Evolutionary conservation across 2,329 filamentous ascomycete species (phyloP), one percentile per base, ranked within the genome.

Genomic region (Monilinia fructigena): DNA sequence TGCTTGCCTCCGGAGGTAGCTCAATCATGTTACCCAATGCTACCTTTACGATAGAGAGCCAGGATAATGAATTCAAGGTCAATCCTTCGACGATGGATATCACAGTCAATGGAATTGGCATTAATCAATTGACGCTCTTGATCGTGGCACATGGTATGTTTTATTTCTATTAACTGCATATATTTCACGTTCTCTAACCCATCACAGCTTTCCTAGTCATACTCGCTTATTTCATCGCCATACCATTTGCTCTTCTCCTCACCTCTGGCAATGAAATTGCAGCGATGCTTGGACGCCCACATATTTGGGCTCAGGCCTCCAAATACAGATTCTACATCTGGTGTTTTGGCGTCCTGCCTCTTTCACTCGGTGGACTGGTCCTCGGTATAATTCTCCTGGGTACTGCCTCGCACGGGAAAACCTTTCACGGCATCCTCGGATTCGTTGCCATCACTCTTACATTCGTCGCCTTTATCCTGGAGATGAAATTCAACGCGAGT

Each of bases 111-210:
- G 63, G 54, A 2, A 12, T 65, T 23, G 14, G 23, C 2, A 20
- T 59, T 28, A 53, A 0, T 52, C 38, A 10, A 16, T 42, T 65
- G 31, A 59, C 47, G 1, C 42, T 50, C 23, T 23, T 65, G 18
- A 60, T 65, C 23, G 45, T 60, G 23, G 42, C 20, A 38, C 63
- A 65, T 65, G 63, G 63, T 65, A 65, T 45, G 63, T 50, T 52
- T 52, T 18, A n/a, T 52, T 28, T 14, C 10, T 16, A 42, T 7
- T 14, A 7, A 14, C 5, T 3, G 20, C 6, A n/a, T 38, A 3
- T 5, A 38, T 8, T 23, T 2, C 5, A 18, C 28, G 28, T 20
- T 1, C 12, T 26, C 31, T 56, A 47, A 63, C 50, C 52, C 23
- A 18, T 7, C 4, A 2, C 2, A 65, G 63, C 54, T 3, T 45